A percentile compares a stretch with the other conserved stretches of the same genome.
These are phyloP conservation scores for Wakefieldia striispora DNA, from an alignment of 768 basidiomycete species.

Conservation along the genomic window DNA sequence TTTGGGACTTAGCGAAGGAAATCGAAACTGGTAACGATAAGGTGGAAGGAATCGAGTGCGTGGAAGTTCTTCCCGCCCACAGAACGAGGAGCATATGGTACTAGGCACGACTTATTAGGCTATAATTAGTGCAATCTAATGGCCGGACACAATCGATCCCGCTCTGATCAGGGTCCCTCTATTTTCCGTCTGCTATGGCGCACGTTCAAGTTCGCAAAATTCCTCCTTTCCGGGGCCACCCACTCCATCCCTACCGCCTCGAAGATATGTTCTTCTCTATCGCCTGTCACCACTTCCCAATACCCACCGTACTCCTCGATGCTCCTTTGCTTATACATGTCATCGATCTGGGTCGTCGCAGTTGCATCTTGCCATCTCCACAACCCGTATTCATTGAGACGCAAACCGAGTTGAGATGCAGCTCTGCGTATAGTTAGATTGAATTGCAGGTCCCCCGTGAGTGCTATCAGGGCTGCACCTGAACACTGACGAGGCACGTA, in stretches of 20 bases:
- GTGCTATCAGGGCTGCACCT: conserved; percentile 49
- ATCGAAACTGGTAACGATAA: conserved; percentile 61
- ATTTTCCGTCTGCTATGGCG: conserved; percentile 4
- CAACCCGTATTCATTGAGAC: conserved; percentile 60
- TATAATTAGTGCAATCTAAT: conserved; percentile 13
- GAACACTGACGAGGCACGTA: conserved; percentile 26
- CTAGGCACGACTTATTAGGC: conserved; percentile 34
- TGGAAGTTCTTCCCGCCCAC: conserved; percentile 65
- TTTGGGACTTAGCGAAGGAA: conserved; percentile 85
- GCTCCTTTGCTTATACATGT: conserved; percentile 1
- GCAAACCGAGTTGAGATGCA: conserved; percentile 45
- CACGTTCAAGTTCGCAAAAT: conserved; percentile 16
- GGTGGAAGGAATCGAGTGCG: conserved; percentile 57
- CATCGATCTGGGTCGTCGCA: not conserved
- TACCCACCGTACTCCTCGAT: conserved; percentile 13
- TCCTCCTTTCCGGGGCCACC: conserved; percentile 27
- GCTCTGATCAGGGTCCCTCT: not conserved
- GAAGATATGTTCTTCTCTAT: conserved; percentile 26
- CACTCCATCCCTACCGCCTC: conserved; percentile 26
- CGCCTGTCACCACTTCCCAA: conserved; percentile 25
- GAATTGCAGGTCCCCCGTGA: conserved; percentile 59
- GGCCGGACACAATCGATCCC: not conserved
- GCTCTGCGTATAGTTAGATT: conserved; percentile 37
- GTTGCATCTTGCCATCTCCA: conserved; percentile 50
- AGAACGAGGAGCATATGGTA: conserved; percentile 87